phyloP scores from a whole-genome alignment of 148 eudicot genomes.

The Agrostemma githago region DNA sequence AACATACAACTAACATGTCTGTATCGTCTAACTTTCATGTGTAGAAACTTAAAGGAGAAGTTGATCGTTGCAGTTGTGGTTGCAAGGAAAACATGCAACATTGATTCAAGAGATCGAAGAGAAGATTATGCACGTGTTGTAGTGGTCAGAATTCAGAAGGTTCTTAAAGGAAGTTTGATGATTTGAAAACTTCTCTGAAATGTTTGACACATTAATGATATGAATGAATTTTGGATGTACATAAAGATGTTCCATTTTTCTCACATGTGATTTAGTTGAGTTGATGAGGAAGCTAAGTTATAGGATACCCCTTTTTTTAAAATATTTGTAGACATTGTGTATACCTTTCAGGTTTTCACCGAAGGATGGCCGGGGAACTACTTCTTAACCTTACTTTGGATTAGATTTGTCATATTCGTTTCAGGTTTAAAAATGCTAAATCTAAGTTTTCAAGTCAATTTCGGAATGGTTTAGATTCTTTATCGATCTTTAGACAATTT shows the following conservation, averaged over 20 bases:
- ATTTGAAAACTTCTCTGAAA: background rate
- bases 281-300: background rate
- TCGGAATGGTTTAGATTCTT: too few species aligned
- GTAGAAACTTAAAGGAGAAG: constrained; percentile 46
- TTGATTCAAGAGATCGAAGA: background rate
- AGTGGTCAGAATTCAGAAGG: background rate
- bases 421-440: too few species aligned
- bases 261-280: background rate
- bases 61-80: constrained; percentile 53
- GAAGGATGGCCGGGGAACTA: background rate
- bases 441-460: too few species aligned
- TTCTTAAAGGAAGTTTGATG: background rate
- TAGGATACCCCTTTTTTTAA: background rate
- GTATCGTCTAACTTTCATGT: background rate
- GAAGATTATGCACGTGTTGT: background rate
- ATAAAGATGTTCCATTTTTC: background rate
- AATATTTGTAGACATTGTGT: constrained; percentile 7
- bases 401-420: too few species aligned
- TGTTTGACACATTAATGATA: background rate
- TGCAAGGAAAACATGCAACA: constrained; percentile 29
- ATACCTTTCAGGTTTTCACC: background rate
- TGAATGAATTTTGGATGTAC: constrained; percentile 15
- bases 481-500: too few species aligned
- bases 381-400: background rate
- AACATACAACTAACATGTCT: background rate